Percentiles rank a stretch among this genome's conserved stretches.
Evolutionary conservation across 768 basidiomycete genomes (phyloP).

Genomic region (Amanita pseudoporphyria): DNA sequence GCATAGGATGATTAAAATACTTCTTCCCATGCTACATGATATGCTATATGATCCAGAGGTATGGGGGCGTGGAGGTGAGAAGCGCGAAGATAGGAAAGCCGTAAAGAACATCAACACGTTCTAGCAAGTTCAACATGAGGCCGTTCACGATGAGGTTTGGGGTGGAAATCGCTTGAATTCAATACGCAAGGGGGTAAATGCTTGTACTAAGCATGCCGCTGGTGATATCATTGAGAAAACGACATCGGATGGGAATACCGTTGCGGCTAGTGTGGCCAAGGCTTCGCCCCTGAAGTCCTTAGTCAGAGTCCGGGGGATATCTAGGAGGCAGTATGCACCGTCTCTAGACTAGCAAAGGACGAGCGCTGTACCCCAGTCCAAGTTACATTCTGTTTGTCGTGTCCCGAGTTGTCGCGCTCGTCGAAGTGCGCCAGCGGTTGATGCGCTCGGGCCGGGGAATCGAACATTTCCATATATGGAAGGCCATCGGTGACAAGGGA

Average conservation of each 20-base stretch:
- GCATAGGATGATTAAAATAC: background rate
- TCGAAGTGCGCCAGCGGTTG: background rate
- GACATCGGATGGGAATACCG: too few relatives aligned
- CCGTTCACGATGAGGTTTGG: too few relatives aligned
- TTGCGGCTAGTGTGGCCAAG: too few relatives aligned
- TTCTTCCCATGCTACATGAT: background rate
- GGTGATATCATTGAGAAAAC: background rate
- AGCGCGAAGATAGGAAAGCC: background rate
- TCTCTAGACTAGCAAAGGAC: too few relatives aligned
- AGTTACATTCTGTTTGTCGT: too few relatives aligned
- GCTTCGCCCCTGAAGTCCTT: too few relatives aligned
- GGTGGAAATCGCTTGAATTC: background rate
- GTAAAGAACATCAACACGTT: too few relatives aligned
- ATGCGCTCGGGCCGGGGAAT: background rate
- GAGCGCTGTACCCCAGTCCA: too few relatives aligned
- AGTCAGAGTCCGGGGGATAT: too few relatives aligned
- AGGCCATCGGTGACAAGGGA: background rate
- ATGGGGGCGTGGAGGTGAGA: background rate
- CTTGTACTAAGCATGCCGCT: background rate
- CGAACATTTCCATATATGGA: background rate
- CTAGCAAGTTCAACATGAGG: too few relatives aligned
- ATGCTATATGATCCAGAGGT: background rate
- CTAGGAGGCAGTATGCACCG: too few relatives aligned
- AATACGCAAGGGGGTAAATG: background rate
- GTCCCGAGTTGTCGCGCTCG: too few relatives aligned